A percentile compares a stretch with the other conserved stretches of the same genome.
Conservation (phyloP, 768 basidiomycete species). For the Agaricus bisporus region DNA sequence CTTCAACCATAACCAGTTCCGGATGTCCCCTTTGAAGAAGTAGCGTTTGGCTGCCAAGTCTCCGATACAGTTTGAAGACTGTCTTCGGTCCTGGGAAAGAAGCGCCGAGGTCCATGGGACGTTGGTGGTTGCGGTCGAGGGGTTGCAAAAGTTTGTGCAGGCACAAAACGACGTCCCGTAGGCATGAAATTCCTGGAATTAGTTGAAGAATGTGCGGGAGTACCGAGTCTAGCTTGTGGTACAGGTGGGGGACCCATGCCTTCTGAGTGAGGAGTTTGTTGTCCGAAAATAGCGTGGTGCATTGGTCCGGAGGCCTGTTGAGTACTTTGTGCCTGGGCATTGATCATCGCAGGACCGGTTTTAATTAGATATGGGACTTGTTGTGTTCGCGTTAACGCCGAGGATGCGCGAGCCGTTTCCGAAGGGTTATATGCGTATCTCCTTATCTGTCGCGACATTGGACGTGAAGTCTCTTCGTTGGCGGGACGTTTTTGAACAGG, state of each 20-base stretch:
- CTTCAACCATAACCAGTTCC: background rate
- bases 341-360: conserved; percentile 9
- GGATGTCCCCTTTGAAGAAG: background rate
- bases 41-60: background rate
- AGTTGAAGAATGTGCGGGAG: conserved; percentile 9
- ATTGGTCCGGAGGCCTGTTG: conserved; percentile 5
- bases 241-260: conserved; percentile 51
- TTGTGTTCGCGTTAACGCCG: conserved; percentile 37
- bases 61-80: background rate
- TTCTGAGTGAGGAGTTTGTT: conserved; percentile 19
- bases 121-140: background rate
- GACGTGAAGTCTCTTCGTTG: conserved; percentile 19
- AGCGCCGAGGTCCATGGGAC: conserved; percentile 7
- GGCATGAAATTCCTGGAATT: background rate
- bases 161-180: conserved; percentile 12
- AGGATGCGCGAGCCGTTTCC: conserved; percentile 34
- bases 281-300: conserved; percentile 10
- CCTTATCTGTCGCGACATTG: conserved; percentile 30
- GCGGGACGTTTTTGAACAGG: background rate
- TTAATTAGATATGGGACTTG: conserved; percentile 23
- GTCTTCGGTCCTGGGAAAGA: background rate
- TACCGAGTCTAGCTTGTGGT: conserved; percentile 33
- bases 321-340: conserved; percentile 1
- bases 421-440: conserved; percentile 62
- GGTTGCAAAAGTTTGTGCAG: background rate